Percentiles rank a stretch among this genome's conserved stretches.
phyloP scores from a whole-genome alignment of 2,329 filamentous ascomycete genomes.

The Xylaria multiplex region DNA sequence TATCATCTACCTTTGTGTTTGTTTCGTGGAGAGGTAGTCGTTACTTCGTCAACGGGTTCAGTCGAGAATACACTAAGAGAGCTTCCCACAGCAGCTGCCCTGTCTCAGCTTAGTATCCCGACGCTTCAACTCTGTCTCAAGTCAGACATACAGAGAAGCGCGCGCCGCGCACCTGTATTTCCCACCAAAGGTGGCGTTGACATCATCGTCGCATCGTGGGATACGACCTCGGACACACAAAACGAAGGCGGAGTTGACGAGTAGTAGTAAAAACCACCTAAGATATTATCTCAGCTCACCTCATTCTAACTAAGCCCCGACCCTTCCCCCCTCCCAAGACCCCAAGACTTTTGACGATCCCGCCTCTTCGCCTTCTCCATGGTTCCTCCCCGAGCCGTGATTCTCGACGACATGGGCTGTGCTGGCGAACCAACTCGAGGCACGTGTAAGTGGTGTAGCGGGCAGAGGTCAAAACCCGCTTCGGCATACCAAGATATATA shows the following conservation, averaged over 20 bases:
- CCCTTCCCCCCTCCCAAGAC: no score
- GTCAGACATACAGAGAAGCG: no score
- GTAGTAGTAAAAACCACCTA: neutral
- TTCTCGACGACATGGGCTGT: neutral
- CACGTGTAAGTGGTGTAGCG: constrained; percentile 11
- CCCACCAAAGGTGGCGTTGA: constrained; percentile 8
- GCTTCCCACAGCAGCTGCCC: neutral
- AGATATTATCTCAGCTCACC: constrained; percentile 36
- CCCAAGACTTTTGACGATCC: constrained; percentile 22
- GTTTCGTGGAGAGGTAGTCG: no score
- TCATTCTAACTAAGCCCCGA: constrained; percentile 16
- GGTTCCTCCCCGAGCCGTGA: neutral
- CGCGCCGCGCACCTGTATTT: no score
- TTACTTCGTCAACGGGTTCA: no score
- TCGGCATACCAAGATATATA: constrained; percentile 16
- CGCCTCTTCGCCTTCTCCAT: constrained; percentile 22
- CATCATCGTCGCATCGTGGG: constrained; percentile 16
- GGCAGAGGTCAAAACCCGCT: neutral
- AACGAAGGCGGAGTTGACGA: neutral
- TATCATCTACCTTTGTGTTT: no score
- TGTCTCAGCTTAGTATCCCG: neutral
- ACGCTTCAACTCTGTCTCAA: no score
- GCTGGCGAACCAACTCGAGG: constrained; percentile 12
- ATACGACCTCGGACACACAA: constrained; percentile 14
- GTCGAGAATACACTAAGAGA: no score